Percentiles rank a stretch among this genome's conserved stretches.
Evolutionary conservation across 805 yeast species (phyloP).

Genomic region (Candida xiaguanensis): DNA sequence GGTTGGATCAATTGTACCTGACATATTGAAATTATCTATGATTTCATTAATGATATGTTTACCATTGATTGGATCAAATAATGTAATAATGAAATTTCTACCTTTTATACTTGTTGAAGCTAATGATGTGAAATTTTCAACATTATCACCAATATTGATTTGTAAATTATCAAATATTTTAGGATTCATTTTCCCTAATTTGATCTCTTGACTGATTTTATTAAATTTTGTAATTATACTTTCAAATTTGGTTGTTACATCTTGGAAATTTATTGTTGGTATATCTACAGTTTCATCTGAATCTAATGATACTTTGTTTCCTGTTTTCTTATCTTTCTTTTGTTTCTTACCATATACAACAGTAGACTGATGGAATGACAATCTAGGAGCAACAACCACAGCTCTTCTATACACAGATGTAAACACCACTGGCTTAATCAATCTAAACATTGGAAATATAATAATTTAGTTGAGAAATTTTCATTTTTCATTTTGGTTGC

Average conservation of each 20-base stretch:
- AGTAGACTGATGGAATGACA: background rate
- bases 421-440: background rate
- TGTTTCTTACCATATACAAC: background rate
- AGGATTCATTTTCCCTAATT: slow-evolving; percentile 68
- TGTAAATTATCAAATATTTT: slow-evolving; percentile 57
- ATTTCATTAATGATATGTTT: slow-evolving; percentile 70
- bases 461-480: background rate
- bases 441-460: background rate
- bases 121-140: slow-evolving; percentile 51
- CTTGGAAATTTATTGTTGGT: slow-evolving; percentile 30
- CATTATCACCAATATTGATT: slow-evolving; percentile 39
- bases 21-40: slow-evolving; percentile 65
- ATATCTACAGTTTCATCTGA: slow-evolving; percentile 12
- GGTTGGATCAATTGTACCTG: slow-evolving; percentile 72
- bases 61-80: slow-evolving; percentile 76
- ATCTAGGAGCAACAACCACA: background rate
- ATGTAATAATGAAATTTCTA: slow-evolving; percentile 68
- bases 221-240: slow-evolving; percentile 49
- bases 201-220: slow-evolving; percentile 57
- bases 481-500: slow-evolving; percentile 6
- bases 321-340: slow-evolving; percentile 2
- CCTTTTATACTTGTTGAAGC: slow-evolving; percentile 75
- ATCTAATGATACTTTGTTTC: slow-evolving; percentile 12
- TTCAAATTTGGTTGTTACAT: slow-evolving; percentile 42
- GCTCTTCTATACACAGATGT: background rate